Conservation (phyloP, 2,329 filamentous ascomycete species). For the Tolypocladium ovalisporum region DNA sequence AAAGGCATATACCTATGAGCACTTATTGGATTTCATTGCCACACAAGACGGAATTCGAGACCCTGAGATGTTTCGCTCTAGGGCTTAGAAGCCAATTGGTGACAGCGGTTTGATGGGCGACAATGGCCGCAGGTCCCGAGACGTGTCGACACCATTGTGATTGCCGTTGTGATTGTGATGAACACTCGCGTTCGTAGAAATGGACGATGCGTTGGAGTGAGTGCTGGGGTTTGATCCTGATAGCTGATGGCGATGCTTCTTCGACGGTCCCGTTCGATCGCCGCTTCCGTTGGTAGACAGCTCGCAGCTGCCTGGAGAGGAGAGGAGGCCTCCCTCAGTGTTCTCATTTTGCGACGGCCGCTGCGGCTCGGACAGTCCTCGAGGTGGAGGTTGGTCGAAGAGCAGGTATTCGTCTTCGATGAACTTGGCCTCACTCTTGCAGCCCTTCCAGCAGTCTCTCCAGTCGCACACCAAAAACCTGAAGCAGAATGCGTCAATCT, state of each 20-base stretch:
- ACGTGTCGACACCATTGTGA: constrained; percentile 14
- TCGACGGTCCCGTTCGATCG: constrained; percentile 17
- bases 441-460: constrained; percentile 95
- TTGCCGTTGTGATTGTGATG: constrained; percentile 27
- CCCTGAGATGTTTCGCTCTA: neutral
- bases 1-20: neutral
- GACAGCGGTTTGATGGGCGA: constrained; percentile 58
- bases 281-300: constrained; percentile 24
- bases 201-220: constrained; percentile 29
- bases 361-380: constrained; percentile 30
- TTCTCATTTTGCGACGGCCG: constrained; percentile 12
- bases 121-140: constrained; percentile 39
- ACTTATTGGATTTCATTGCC: constrained; percentile 4
- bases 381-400: constrained; percentile 47
- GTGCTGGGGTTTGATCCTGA: constrained; percentile 32
- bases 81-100: constrained; percentile 42
- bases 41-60: constrained; percentile 2
- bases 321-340: constrained; percentile 17
- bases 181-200: constrained; percentile 35
- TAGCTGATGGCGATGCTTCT: constrained; percentile 31
- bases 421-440: constrained; percentile 76
- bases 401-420: constrained; percentile 58
- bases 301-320: constrained; percentile 57
- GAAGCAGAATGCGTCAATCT: constrained; percentile 91
- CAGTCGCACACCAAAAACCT: constrained; percentile 91